These are phyloP conservation scores for Protea cynaroides DNA, from an alignment of 164 flowering plant genomes.

Conservation along the genomic window DNA sequence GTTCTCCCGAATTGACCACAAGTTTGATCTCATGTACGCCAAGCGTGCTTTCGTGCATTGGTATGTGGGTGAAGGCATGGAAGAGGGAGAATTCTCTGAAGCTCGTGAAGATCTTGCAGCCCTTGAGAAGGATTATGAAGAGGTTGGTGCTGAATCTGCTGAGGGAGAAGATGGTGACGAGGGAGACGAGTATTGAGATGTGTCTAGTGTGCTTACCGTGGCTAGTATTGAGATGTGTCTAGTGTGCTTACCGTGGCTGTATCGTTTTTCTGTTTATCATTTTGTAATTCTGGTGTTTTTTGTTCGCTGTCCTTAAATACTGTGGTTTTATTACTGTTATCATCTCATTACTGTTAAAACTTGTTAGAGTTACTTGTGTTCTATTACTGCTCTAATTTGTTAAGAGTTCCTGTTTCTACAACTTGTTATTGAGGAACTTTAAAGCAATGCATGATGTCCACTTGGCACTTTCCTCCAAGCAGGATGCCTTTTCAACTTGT, in stretches of 20 bases:
- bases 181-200: constrained; percentile 29
- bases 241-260: not conserved
- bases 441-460: no score
- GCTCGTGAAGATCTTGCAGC: constrained; percentile 55
- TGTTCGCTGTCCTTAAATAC: not conserved
- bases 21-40: constrained; percentile 59
- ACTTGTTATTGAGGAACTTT: no score
- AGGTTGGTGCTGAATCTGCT: constrained; percentile 44
- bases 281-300: not conserved
- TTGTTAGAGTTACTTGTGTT: no score
- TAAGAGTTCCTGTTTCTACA: no score
- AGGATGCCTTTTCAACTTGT: no score
- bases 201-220: not conserved
- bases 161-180: constrained; percentile 47
- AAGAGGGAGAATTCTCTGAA: constrained; percentile 51
- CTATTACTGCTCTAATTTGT: no score
- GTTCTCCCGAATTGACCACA: constrained; percentile 60
- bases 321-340: no score
- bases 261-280: not conserved
- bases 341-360: no score
- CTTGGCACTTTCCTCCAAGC: no score
- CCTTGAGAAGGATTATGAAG: constrained; percentile 44
- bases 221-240: constrained; percentile 13
- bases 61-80: constrained; percentile 60
- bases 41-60: constrained; percentile 37